These are phyloP conservation scores for Septoria linicola DNA, from an alignment of 2,329 filamentous ascomycete genomes.

Conservation along the genomic window DNA sequence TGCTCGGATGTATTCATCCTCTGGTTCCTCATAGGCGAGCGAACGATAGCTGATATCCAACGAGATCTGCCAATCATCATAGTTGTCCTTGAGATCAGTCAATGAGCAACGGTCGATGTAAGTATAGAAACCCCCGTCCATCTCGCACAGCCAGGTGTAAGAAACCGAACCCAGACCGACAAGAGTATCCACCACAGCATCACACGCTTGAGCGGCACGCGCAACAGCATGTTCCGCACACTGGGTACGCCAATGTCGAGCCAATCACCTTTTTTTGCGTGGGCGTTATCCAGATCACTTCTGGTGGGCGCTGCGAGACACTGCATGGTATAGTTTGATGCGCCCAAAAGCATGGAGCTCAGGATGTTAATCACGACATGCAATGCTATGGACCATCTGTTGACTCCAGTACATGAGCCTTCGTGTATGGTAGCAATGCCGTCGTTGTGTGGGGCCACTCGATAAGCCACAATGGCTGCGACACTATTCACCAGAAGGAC, in stretches of 20 bases:
- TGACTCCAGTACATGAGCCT: too few relatives aligned
- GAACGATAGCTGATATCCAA: neutral
- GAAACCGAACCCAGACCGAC: neutral
- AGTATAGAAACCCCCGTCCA: too few relatives aligned
- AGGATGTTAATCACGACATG: too few relatives aligned
- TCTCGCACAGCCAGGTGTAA: too few relatives aligned
- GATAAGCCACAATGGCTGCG: too few relatives aligned
- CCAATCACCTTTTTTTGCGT: slow-evolving; percentile 42
- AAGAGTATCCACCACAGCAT: slow-evolving; percentile 30
- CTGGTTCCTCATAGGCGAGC: too few relatives aligned
- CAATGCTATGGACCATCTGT: too few relatives aligned
- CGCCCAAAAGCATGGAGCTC: too few relatives aligned
- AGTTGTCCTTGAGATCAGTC: neutral
- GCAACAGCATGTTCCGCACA: slow-evolving; percentile 39
- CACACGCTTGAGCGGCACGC: slow-evolving; percentile 24
- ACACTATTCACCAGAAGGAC: too few relatives aligned
- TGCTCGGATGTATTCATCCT: neutral
- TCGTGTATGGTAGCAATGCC: too few relatives aligned
- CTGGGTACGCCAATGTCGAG: slow-evolving; percentile 50
- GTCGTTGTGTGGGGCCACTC: too few relatives aligned
- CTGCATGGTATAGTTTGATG: too few relatives aligned
- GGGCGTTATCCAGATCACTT: slow-evolving; percentile 50
- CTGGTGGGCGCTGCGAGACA: slow-evolving; percentile 52
- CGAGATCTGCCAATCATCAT: neutral
- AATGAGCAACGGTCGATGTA: neutral